Conservation (phyloP, 2,329 filamentous ascomycete genomes). For the Kalaharituber pfeilii region DNA sequence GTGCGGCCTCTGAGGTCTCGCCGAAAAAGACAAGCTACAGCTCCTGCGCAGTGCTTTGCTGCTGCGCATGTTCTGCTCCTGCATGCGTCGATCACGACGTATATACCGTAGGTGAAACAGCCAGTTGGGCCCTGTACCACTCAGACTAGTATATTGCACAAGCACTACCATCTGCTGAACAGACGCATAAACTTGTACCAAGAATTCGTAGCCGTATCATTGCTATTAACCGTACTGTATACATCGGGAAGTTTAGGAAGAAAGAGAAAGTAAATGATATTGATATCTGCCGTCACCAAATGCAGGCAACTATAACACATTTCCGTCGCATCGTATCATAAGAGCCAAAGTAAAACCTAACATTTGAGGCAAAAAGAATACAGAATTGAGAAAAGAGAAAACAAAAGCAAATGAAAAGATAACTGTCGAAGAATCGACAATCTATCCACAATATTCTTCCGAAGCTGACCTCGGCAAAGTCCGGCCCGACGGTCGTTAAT, state of each 20-base stretch:
- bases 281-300: neutral
- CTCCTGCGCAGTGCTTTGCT: too few species aligned
- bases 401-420: neutral
- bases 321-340: neutral
- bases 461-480: neutral
- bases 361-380: neutral
- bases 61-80: too few species aligned
- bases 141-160: too few species aligned
- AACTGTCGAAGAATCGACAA: conserved; percentile 1
- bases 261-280: neutral
- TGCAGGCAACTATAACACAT: neutral
- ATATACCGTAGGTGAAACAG: too few species aligned
- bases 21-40: too few species aligned
- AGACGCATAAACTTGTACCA: too few species aligned
- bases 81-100: too few species aligned
- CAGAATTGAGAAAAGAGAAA: neutral
- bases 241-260: conserved; percentile 1
- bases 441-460: neutral
- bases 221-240: neutral
- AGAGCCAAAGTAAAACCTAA: neutral
- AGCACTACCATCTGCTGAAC: too few species aligned
- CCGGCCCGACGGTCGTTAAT: conserved; percentile 9
- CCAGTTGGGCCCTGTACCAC: too few species aligned
- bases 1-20: too few species aligned
- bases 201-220: too few species aligned